Evolutionary conservation across 2,329 filamentous ascomycete genomes (phyloP).

Genomic region (Tolypocladium nubicola): DNA sequence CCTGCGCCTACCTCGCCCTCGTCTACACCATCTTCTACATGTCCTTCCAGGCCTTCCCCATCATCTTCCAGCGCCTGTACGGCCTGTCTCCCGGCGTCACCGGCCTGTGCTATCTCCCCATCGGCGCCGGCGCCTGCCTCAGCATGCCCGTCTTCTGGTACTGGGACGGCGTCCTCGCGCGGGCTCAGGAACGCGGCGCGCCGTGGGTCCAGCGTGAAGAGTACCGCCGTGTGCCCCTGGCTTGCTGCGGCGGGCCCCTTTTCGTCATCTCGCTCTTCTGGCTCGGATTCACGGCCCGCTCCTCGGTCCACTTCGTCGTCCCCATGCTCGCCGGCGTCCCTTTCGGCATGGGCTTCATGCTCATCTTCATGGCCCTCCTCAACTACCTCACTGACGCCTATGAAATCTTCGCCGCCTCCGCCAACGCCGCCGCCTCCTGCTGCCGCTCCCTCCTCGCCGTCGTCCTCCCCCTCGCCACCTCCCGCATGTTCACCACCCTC

Average conservation of each 20-base stretch:
- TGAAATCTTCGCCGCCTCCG: constrained; percentile 57
- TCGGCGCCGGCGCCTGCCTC: constrained; percentile 51
- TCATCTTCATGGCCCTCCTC: constrained; percentile 53
- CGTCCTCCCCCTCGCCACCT: constrained; percentile 45
- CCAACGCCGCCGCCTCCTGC: constrained; percentile 74
- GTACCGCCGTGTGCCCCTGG: constrained; percentile 59
- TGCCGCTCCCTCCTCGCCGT: constrained; percentile 93
- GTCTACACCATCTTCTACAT: constrained; percentile 59
- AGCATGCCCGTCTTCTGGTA: constrained; percentile 50
- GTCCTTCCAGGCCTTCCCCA: constrained; percentile 65
- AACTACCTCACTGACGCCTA: constrained; percentile 61
- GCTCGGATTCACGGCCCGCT: constrained; percentile 48
- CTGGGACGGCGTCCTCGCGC: constrained; percentile 51
- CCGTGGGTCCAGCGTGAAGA: constrained; percentile 54
- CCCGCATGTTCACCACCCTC: constrained; percentile 36
- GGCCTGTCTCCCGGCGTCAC: constrained; percentile 51
- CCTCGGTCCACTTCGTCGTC: constrained; percentile 37
- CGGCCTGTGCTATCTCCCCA: constrained; percentile 58
- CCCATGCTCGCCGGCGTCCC: constrained; percentile 50
- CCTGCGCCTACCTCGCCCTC: constrained; percentile 60
- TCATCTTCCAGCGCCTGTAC: constrained; percentile 57
- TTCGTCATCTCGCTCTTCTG: constrained; percentile 47
- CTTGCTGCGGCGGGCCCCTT: constrained; percentile 58
- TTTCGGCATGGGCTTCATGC: constrained; percentile 51
- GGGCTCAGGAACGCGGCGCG: constrained; percentile 35